These are phyloP conservation scores for Alnus rubra DNA, from an alignment of 306 rosid genomes.

Conservation along the genomic window DNA sequence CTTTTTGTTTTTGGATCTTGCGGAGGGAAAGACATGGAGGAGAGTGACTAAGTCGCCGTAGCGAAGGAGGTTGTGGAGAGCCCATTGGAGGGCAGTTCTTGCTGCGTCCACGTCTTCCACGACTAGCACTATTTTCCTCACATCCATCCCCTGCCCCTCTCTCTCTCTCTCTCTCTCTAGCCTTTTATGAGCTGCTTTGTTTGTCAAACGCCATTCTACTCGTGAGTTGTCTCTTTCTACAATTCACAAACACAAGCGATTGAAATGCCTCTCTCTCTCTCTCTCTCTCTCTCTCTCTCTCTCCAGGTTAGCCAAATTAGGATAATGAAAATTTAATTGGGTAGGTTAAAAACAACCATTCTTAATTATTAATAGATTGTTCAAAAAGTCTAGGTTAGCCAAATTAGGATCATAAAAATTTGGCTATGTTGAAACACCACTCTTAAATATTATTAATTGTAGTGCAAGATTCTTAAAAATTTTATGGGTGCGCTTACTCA, in stretches of 20 bases:
- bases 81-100: slow-evolving; percentile 81
- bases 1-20: slow-evolving; percentile 57
- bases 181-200: not conserved
- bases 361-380: not conserved
- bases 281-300: not conserved
- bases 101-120: slow-evolving; percentile 92
- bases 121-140: slow-evolving; percentile 71
- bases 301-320: not conserved
- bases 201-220: not conserved
- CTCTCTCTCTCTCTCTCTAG: slow-evolving; percentile 5
- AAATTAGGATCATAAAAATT: not conserved
- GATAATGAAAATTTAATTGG: not conserved
- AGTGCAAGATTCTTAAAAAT: not conserved
- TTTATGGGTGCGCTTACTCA: too few relatives aligned
- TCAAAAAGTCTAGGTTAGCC: too few relatives aligned
- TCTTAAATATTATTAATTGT: not conserved
- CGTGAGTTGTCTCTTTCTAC: slow-evolving; percentile 10
- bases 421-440: not conserved
- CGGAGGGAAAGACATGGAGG: slow-evolving; percentile 65
- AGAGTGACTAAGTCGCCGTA: slow-evolving; percentile 75
- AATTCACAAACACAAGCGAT: too few relatives aligned
- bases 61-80: slow-evolving; percentile 70
- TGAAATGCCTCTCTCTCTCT: too few relatives aligned
- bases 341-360: not conserved
- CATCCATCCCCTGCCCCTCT: slow-evolving; percentile 47